Conservation (phyloP, 2,329 filamentous ascomycete species). For the Simplicillium aogashimaense region DNA sequence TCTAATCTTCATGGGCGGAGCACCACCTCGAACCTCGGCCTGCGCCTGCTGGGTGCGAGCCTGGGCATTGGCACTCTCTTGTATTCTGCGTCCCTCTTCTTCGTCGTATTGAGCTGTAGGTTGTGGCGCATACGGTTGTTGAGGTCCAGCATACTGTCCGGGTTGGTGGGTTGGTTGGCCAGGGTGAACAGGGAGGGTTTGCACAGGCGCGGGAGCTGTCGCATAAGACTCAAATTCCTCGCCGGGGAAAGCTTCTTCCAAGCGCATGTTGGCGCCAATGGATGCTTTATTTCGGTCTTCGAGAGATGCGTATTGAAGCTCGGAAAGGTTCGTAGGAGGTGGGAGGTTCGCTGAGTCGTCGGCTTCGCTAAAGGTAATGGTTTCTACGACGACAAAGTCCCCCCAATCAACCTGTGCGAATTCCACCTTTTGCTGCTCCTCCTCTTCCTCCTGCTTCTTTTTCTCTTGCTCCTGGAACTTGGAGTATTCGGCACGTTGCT, state of each 20-base stretch:
- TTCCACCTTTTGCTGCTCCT: slow-evolving; percentile 65
- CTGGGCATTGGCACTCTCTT: slow-evolving; percentile 50
- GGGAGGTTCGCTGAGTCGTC: slow-evolving; percentile 83
- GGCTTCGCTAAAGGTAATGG: slow-evolving; percentile 79
- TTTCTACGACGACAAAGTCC: slow-evolving; percentile 93
- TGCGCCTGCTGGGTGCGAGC: slow-evolving; percentile 65
- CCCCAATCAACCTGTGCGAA: slow-evolving; percentile 95
- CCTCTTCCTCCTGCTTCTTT: slow-evolving; percentile 78
- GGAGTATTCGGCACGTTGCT: slow-evolving; percentile 77
- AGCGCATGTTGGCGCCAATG: slow-evolving; percentile 68
- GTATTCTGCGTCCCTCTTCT: slow-evolving; percentile 53
- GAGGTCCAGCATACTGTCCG: slow-evolving; percentile 21
- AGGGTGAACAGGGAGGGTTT: slow-evolving; percentile 34
- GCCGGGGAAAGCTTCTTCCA: slow-evolving; percentile 92
- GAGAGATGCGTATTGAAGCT: slow-evolving; percentile 86
- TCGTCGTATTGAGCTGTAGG: slow-evolving; percentile 40
- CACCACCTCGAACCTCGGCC: slow-evolving; percentile 61
- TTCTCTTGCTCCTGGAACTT: slow-evolving; percentile 80
- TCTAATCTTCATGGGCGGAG: slow-evolving; percentile 76
- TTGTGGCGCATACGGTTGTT: slow-evolving; percentile 18
- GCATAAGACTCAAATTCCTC: slow-evolving; percentile 52
- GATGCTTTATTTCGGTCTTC: slow-evolving; percentile 92
- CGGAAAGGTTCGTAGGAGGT: slow-evolving; percentile 78
- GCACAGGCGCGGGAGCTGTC: slow-evolving; percentile 20
- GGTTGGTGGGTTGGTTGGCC: slow-evolving; percentile 9